These are phyloP conservation scores for Starmerella roubikii DNA, from an alignment of 805 yeast species.

Conservation along the genomic window DNA sequence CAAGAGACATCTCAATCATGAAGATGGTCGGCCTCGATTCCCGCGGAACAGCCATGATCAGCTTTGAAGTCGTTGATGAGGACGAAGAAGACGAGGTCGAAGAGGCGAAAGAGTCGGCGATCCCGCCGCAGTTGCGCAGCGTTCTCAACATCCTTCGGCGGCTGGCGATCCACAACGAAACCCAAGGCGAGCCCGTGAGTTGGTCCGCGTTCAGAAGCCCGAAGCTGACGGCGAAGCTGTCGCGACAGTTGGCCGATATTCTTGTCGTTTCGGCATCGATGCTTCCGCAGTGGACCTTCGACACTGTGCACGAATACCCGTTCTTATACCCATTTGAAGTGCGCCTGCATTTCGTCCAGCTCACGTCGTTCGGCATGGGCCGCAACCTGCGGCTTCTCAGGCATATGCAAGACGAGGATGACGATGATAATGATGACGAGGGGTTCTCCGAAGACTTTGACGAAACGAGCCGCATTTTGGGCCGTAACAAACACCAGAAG, in stretches of 20 bases:
- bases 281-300: constrained; percentile 72
- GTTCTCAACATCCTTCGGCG: constrained; percentile 4
- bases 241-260: constrained; percentile 81
- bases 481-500: constrained; percentile 67
- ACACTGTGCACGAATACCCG: constrained; percentile 58
- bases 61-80: constrained; percentile 1
- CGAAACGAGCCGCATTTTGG: constrained; percentile 29
- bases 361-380: constrained; percentile 70
- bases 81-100: constrained; percentile 1
- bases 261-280: constrained; percentile 74
- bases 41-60: constrained; percentile 1
- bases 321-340: constrained; percentile 77
- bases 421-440: constrained; percentile 24
- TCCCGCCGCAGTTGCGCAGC: background rate
- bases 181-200: constrained; percentile 4
- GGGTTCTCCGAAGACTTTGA: constrained; percentile 9
- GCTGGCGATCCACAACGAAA: constrained; percentile 7
- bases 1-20: constrained; percentile 4
- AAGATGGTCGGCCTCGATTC: constrained; percentile 5
- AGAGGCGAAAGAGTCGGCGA: background rate
- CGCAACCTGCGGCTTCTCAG: constrained; percentile 57
- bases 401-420: constrained; percentile 44
- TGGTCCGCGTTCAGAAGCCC: constrained; percentile 26
- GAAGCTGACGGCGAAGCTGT: constrained; percentile 73
- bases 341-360: constrained; percentile 60